Percentiles rank a stretch among this genome's conserved stretches.
Evolutionary conservation across 2,329 filamentous ascomycete genomes (phyloP).

Genomic region (Stagonosporopsis chrysanthemi): DNA sequence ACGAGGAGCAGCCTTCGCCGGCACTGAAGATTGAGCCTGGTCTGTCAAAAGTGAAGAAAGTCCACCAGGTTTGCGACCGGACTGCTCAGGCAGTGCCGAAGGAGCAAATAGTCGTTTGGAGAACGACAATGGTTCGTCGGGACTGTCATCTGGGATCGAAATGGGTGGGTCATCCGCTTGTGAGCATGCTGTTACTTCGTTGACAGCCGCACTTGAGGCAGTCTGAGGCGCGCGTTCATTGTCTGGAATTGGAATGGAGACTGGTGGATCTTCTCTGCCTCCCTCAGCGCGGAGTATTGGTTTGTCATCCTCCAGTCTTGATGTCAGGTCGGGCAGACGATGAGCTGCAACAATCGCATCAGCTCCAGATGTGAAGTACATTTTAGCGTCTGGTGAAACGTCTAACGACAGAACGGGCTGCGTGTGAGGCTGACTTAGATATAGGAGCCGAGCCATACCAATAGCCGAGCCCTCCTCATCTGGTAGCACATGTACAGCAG

Average conservation of each 20-base stretch:
- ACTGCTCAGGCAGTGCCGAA: conserved; percentile 4
- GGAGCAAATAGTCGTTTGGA: conserved; percentile 24
- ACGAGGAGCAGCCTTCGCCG: neutral
- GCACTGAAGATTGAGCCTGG: neutral
- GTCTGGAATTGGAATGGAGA: neutral
- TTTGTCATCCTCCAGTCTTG: neutral
- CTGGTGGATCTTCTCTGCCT: neutral
- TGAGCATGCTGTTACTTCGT: neutral
- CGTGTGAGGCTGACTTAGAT: conserved; percentile 72
- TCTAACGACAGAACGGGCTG: conserved; percentile 79
- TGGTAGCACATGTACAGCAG: conserved; percentile 68
- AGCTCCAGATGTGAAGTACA: conserved; percentile 82
- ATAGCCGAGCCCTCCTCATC: conserved; percentile 32
- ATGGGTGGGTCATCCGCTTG: conserved; percentile 5
- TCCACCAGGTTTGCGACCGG: conserved; percentile 9
- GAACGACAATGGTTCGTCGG: conserved; percentile 21
- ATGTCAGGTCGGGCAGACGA: conserved; percentile 60
- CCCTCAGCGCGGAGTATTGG: neutral
- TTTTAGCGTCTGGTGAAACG: conserved; percentile 49
- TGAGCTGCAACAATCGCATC: conserved; percentile 83
- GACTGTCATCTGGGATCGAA: conserved; percentile 1
- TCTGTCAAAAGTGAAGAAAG: conserved; percentile 39
- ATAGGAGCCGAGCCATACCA: conserved; percentile 60
- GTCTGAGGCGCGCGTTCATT: neutral
- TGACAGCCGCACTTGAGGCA: neutral